These are phyloP conservation scores for Plectosphaerella cucumerina DNA, from an alignment of 2,329 filamentous ascomycete genomes.

Conservation along the genomic window DNA sequence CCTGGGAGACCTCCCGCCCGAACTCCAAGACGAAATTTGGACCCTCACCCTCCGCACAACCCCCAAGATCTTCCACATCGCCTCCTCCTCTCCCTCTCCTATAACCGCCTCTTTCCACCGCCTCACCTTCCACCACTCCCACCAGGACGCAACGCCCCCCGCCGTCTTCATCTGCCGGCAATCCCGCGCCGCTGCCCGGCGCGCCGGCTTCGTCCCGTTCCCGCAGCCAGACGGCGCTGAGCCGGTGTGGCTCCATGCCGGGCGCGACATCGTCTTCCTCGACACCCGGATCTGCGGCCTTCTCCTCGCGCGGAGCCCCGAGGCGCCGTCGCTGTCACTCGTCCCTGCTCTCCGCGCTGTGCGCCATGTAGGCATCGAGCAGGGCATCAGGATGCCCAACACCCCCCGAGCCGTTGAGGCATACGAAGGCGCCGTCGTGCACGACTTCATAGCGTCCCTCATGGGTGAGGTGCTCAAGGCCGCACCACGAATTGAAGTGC, in stretches of 20 bases:
- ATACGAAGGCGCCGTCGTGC: neutral
- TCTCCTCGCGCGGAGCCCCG: neutral
- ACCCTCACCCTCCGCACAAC: neutral
- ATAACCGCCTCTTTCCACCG: neutral
- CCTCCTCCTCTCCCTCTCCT: neutral
- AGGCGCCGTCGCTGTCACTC: neutral
- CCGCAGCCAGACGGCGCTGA: neutral
- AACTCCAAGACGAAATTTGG: neutral
- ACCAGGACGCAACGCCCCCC: neutral
- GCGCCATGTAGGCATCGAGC: neutral
- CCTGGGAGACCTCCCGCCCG: neutral
- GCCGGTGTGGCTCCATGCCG: neutral
- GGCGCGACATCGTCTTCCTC: neutral
- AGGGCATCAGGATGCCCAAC: neutral
- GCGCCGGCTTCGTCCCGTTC: neutral
- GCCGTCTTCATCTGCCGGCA: neutral
- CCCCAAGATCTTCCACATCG: constrained; percentile 1
- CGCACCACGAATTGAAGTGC: neutral
- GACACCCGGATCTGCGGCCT: neutral
- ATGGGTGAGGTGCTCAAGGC: neutral
- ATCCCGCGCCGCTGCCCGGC: neutral
- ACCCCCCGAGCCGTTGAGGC: neutral
- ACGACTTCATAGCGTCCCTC: neutral
- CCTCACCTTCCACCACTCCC: neutral
- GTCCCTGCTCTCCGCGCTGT: neutral